Base-by-base conservation (phyloP, 768 basidiomycete species). In the Cubamyces lactineus region DNA sequence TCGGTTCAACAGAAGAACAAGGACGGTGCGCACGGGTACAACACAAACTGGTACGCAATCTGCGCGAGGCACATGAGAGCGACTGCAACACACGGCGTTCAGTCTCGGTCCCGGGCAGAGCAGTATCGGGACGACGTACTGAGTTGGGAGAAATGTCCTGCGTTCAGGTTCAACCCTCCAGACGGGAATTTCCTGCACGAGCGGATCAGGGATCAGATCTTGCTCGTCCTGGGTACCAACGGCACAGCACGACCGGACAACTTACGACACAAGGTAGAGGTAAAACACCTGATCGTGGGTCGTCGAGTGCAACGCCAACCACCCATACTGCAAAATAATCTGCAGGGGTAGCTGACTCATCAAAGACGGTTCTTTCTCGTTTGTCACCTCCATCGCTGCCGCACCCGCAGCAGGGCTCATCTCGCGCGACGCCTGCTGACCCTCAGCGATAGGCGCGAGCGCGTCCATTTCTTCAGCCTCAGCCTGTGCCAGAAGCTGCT, bases 51-150 rank as follows among this genome's bases (percentile, higher is more conserved):
- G 71, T 95, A 96, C 40, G 87, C 86, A 53, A 97, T 91, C 73
- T 96, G 94, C 63, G 87, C 91, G n/a, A 94, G 80, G 74, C 93
- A 96, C 95, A 97, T 96, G 58, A 96, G 68, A 6, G 92, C 92
- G 71, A 92, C 92, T 94, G 66, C n/a, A 38, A n/a, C 5, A 23
- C 28, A 3, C 1, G 3, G 12, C 17, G 65, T n/a, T 23, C 51
- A n/a, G 5, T 6, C 11, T 24, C 21, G 65, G 28, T 67, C 48
- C 21, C 39, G 19, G 43, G 46, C 17, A 26, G n/a, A 49, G 19
- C 12, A 43, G 28, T 34, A 43, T 6, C 16, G 52, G 26, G 15
- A n/a, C 3, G 40, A 77, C 84, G 53, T 62, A 93, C 89, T 95
- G 17, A 98, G 83, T 72, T 94, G 87, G 2, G 96, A 93, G 75